Conservation (phyloP, 768 basidiomycete genomes). For the Amanita molliuscula region DNA sequence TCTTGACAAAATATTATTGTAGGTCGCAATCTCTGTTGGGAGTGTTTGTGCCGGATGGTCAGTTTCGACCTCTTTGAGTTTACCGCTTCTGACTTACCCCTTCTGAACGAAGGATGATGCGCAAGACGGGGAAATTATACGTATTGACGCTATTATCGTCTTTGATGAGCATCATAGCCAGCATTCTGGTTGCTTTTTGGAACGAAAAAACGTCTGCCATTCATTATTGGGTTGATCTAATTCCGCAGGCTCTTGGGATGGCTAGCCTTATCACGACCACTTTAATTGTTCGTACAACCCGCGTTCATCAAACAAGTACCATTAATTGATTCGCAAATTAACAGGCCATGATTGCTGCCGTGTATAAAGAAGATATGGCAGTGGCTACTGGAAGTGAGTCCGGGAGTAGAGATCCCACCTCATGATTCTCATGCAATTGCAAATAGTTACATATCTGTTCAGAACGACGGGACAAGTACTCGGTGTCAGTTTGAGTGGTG, state of each 20-base stretch:
- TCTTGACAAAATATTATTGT: neutral
- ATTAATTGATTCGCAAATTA: constrained; percentile 8
- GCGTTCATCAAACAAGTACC: constrained; percentile 3
- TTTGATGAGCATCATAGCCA: constrained; percentile 48
- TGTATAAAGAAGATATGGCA: constrained; percentile 73
- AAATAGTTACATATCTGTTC: constrained; percentile 83
- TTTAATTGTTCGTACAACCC: constrained; percentile 50
- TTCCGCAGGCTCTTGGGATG: constrained; percentile 80
- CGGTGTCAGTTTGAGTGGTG: constrained; percentile 83
- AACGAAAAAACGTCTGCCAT: constrained; percentile 43
- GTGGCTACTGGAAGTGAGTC: constrained; percentile 84
- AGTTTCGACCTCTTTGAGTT: constrained; percentile 14
- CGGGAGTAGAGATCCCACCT: constrained; percentile 9
- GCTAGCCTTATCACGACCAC: constrained; percentile 80
- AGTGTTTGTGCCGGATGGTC: constrained; percentile 85
- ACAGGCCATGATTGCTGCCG: constrained; percentile 81
- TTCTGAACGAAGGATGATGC: constrained; percentile 57
- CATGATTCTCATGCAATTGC: constrained; percentile 6
- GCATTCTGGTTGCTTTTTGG: constrained; percentile 57
- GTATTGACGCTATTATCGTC: constrained; percentile 59
- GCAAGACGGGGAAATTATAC: constrained; percentile 79
- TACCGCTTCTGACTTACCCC: constrained; percentile 3
- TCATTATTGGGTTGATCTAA: constrained; percentile 69
- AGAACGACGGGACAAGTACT: constrained; percentile 92
- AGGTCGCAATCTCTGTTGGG: constrained; percentile 76